Base-by-base conservation (phyloP, 2,329 filamentous ascomycete species). In the Cordyceps pruinosa region DNA sequence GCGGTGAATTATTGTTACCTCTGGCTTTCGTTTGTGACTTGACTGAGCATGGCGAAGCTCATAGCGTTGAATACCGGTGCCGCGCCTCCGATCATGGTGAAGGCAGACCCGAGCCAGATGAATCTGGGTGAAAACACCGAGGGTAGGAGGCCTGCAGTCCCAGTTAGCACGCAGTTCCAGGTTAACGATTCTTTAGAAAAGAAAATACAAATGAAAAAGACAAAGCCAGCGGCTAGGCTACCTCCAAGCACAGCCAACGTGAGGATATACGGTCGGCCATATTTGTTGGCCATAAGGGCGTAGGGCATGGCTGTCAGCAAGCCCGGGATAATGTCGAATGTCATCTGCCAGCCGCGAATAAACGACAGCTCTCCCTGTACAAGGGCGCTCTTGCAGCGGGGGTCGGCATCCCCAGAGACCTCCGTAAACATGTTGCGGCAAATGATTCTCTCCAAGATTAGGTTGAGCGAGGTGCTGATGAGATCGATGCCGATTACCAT, bases 281-380 rank as follows among this genome's bases (percentile, higher is more conserved):
- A 45, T 45, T 23, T 32, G 15, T 54, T 45, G 9, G 50, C 39
- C 37, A 34, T 34, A 5, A 45, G 19, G 19, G n/a, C n/a, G 26
- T 54, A 54, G n/a, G 26, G 50, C 25, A 54, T 54, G 37, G 50
- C 50, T 4, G 50, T 54, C 25, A 54, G 35, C 26, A 54, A 25
- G 25, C 50, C 50, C 26, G 39, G 50, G 25, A 54, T 37, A 21
- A 54, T 1, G 8, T 42, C 50, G 34, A 54, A 45, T 10, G 50
- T 42, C 26, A 45, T 15, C 13, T 44, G 39, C 39, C 50, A 54
- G 6, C 50, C 50, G 9, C 42, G 50, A 25, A 54, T 42, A 34
- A 45, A 34, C 15, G 50, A 54, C 8, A 54, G 26, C n/a, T 54
- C 28, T 35, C 26, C n/a, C 26, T 54, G 50, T 17, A 54, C 50